phyloP scores from a whole-genome alignment of 345 rosid species.

The Stellera chamaejasme region DNA sequence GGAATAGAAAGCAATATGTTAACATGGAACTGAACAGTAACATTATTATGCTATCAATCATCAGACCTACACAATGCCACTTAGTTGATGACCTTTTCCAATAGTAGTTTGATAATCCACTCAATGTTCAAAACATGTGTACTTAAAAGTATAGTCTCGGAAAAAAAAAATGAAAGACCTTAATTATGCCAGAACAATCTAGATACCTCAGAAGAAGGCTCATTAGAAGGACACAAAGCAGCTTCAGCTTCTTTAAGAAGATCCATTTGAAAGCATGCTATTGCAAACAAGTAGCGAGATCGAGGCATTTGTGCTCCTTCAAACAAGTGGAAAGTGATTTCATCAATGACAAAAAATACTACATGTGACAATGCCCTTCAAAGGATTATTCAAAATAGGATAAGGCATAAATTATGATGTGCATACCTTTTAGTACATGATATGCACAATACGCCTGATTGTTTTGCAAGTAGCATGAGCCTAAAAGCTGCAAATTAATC shows the following conservation, averaged over 20 bases:
- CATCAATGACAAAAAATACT: slow-evolving; percentile 16
- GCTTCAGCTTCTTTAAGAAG: slow-evolving; percentile 93
- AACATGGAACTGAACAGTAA: too few species aligned
- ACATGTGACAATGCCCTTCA: background rate
- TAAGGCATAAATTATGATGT: slow-evolving; percentile 4
- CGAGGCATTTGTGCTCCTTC: slow-evolving; percentile 91
- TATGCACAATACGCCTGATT: slow-evolving; percentile 89
- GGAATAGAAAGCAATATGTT: too few species aligned
- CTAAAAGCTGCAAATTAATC: slow-evolving; percentile 80
- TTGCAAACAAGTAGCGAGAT: slow-evolving; percentile 95
- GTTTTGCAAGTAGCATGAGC: slow-evolving; percentile 81
- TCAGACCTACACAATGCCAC: too few species aligned
- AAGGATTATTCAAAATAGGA: background rate
- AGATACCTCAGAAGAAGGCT: slow-evolving; percentile 76
- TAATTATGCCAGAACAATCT: background rate
- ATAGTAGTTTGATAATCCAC: too few species aligned
- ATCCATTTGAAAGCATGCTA: slow-evolving; percentile 95
- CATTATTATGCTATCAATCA: too few species aligned
- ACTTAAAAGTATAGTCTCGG: too few species aligned
- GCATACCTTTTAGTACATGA: slow-evolving; percentile 73
- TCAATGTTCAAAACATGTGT: background rate
- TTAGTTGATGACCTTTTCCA: too few species aligned
- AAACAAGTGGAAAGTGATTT: slow-evolving; percentile 14
- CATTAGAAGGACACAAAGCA: slow-evolving; percentile 74
- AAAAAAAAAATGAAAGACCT: background rate